Evolutionary conservation across 2,329 filamentous ascomycete species (phyloP).

Genomic region (Didymella pinodella): DNA sequence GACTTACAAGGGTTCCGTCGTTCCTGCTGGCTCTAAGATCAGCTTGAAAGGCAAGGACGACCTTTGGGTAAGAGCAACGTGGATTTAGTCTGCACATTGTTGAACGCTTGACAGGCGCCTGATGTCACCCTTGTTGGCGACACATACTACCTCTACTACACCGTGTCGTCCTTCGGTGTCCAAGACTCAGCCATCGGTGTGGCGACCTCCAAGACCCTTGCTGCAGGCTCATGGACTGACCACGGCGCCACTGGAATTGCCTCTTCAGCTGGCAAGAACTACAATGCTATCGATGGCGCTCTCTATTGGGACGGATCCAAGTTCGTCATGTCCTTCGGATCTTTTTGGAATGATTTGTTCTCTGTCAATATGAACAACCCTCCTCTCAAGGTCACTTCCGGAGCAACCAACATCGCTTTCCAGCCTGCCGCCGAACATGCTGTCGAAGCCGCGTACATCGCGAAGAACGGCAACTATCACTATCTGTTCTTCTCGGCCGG

Average conservation of each 20-base stretch:
- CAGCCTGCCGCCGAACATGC: constrained; percentile 61
- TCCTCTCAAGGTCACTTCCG: constrained; percentile 42
- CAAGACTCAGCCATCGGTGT: constrained; percentile 70
- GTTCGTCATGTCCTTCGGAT: constrained; percentile 68
- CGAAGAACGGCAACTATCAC: constrained; percentile 64
- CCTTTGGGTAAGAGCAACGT: constrained; percentile 56
- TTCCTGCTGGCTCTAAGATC: constrained; percentile 58
- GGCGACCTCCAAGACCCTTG: constrained; percentile 59
- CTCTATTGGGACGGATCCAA: constrained; percentile 54
- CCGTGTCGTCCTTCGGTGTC: constrained; percentile 68
- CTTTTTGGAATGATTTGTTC: constrained; percentile 73
- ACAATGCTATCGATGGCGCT: constrained; percentile 63
- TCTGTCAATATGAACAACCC: constrained; percentile 60
- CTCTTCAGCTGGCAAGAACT: constrained; percentile 49
- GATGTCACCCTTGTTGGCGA: constrained; percentile 66
- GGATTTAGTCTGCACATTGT: neutral
- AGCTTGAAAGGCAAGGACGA: constrained; percentile 57
- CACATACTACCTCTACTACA: constrained; percentile 72
- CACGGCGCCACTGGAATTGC: constrained; percentile 62
- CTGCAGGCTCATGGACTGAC: constrained; percentile 64
- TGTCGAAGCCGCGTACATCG: constrained; percentile 54
- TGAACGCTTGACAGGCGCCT: constrained; percentile 61
- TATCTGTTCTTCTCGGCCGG: constrained; percentile 71
- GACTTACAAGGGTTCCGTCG: constrained; percentile 57
- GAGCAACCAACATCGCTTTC: constrained; percentile 62